A percentile compares a stretch with the other conserved stretches of the same genome.
Evolutionary conservation across 2,329 filamentous ascomycete species (phyloP).

Genomic region (Xylariaceae sp.): DNA sequence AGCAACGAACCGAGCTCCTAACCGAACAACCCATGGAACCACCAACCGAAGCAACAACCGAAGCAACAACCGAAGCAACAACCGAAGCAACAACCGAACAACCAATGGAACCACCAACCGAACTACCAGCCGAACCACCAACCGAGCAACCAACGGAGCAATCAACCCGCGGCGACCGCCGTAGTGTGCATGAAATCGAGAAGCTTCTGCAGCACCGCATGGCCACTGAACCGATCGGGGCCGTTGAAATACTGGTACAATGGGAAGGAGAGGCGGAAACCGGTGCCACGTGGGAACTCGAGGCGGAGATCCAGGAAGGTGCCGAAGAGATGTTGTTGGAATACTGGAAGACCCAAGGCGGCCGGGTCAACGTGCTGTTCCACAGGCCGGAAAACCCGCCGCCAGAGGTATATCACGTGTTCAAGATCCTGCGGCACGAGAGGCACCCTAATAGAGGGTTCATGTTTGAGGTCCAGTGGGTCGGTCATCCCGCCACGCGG

Average conservation of each 20-base stretch:
- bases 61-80: too few relatives aligned
- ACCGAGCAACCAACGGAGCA: too few relatives aligned
- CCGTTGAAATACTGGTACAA: constrained; percentile 29
- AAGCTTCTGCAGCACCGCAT: constrained; percentile 26
- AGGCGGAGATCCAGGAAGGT: constrained; percentile 31
- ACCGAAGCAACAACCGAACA: too few relatives aligned
- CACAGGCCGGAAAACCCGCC: constrained; percentile 23
- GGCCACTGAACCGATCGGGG: constrained; percentile 16
- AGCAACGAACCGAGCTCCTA: too few relatives aligned
- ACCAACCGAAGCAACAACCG: too few relatives aligned
- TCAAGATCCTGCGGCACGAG: constrained; percentile 26
- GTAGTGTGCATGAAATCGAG: constrained; percentile 25
- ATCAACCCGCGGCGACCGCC: constrained; percentile 19
- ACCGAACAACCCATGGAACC: too few relatives aligned
- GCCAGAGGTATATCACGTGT: constrained; percentile 27
- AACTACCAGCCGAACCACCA: too few relatives aligned
- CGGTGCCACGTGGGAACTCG: constrained; percentile 31
- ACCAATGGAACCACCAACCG: too few relatives aligned
- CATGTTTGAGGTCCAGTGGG: constrained; percentile 31
- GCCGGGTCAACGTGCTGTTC: constrained; percentile 28
- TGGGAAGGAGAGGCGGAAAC: constrained; percentile 26
- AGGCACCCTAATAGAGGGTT: constrained; percentile 26
- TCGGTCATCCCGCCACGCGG: constrained; percentile 27
- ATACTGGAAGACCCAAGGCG: constrained; percentile 31
- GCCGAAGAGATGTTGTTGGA: constrained; percentile 29